Evolutionary conservation across 257 asterid genomes (phyloP).

Genomic region (Leptodermis oblonga): DNA sequence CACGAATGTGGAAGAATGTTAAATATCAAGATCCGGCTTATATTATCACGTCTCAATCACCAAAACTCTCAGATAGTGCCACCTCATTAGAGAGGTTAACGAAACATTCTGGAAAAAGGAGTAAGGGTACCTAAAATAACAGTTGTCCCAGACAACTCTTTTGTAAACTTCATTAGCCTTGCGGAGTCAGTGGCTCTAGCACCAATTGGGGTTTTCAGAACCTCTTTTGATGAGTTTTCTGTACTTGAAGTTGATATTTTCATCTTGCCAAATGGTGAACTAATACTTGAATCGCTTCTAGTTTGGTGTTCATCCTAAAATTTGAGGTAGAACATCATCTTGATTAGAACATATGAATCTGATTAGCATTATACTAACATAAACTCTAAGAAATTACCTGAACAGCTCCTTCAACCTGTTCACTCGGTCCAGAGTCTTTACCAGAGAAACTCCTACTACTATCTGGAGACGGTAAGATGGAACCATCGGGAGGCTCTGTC

Average conservation of each 20-base stretch:
- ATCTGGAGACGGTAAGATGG: constrained; percentile 55
- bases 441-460: constrained; percentile 41
- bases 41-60: not conserved
- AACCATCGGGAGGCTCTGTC: constrained; percentile 56
- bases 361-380: not conserved
- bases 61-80: not conserved
- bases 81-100: not conserved
- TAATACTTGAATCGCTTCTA: constrained; percentile 46
- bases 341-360: constrained; percentile 8
- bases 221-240: constrained; percentile 53
- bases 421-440: constrained; percentile 41
- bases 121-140: constrained; percentile 61
- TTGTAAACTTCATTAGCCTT: constrained; percentile 83
- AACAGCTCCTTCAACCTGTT: constrained; percentile 37
- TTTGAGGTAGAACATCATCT: constrained; percentile 16
- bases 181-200: constrained; percentile 97
- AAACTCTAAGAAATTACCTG: constrained; percentile 45
- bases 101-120: not conserved
- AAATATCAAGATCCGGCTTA: not conserved
- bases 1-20: not conserved
- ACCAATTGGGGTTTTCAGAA: constrained; percentile 58
- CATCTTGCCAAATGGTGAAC: constrained; percentile 43
- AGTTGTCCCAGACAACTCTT: constrained; percentile 70
- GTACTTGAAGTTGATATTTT: constrained; percentile 36
- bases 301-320: constrained; percentile 55